phyloP scores from a whole-genome alignment of 331 rosid species.

The Malus hybrid region DNA sequence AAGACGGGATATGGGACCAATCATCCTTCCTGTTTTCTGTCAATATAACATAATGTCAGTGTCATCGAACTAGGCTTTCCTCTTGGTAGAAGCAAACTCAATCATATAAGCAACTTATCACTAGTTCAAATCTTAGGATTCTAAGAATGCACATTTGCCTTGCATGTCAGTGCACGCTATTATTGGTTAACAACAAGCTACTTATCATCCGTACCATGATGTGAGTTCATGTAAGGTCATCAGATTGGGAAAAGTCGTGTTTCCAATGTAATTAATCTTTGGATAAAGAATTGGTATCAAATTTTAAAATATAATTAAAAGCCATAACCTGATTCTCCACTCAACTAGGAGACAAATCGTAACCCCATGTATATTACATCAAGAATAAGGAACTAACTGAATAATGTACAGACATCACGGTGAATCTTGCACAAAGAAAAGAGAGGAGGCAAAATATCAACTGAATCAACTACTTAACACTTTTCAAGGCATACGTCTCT shows the following conservation, averaged over 20 bases:
- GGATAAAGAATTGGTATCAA: background rate
- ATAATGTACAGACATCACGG: background rate
- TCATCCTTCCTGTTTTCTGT: slow-evolving; percentile 56
- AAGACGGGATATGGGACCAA: slow-evolving; percentile 65
- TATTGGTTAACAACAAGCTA: background rate
- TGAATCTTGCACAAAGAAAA: background rate
- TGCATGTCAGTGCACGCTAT: too few relatives aligned
- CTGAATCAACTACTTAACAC: background rate
- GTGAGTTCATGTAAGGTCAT: background rate
- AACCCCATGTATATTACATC: background rate
- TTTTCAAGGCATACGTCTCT: background rate
- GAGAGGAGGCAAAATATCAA: background rate
- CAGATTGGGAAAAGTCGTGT: background rate
- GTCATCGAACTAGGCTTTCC: background rate
- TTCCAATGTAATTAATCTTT: background rate
- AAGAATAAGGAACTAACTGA: background rate
- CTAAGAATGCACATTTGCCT: background rate
- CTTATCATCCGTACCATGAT: background rate
- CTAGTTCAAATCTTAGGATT: background rate
- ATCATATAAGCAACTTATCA: background rate
- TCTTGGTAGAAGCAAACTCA: background rate
- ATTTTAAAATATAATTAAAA: background rate
- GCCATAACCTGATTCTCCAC: background rate
- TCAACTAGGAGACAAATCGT: background rate
- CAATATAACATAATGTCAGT: background rate